A percentile compares a stretch with the other conserved stretches of the same genome.
Evolutionary conservation across 352 stramenopile genomes (phyloP).

Genomic region (Peronospora tabacina): DNA sequence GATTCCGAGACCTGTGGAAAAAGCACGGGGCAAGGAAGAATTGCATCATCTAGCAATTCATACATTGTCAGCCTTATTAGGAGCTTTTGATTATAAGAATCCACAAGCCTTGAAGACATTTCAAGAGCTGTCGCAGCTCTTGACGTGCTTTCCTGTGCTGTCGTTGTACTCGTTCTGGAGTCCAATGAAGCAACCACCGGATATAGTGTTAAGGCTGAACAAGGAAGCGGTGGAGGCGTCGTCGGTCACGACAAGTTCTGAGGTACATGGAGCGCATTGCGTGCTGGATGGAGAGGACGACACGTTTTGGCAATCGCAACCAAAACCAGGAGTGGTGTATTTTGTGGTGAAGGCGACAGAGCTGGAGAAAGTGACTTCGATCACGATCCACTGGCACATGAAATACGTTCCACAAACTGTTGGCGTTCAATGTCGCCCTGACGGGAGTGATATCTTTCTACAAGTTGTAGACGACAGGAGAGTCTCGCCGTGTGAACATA

Average conservation of each 20-base stretch:
- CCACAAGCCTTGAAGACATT: constrained; percentile 50
- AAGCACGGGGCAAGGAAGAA: constrained; percentile 39
- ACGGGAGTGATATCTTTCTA: constrained; percentile 34
- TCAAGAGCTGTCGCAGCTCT: constrained; percentile 65
- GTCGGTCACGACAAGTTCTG: constrained; percentile 42
- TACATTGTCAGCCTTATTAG: constrained; percentile 59
- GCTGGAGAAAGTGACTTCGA: constrained; percentile 44
- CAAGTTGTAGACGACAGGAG: constrained; percentile 30
- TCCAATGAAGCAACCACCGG: constrained; percentile 50
- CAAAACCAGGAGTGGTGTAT: constrained; percentile 38
- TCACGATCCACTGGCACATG: constrained; percentile 63
- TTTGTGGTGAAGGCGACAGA: constrained; percentile 39
- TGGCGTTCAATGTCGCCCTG: constrained; percentile 42
- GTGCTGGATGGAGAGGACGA: constrained; percentile 46
- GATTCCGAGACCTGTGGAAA: constrained; percentile 29
- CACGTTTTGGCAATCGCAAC: constrained; percentile 76
- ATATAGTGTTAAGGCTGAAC: constrained; percentile 40
- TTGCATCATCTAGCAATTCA: constrained; percentile 81
- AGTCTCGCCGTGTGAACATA: constrained; percentile 16
- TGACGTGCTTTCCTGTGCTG: constrained; percentile 65
- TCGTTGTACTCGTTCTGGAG: constrained; percentile 85
- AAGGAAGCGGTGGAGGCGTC: constrained; percentile 48
- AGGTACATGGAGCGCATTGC: constrained; percentile 36
- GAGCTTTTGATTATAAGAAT: constrained; percentile 63
- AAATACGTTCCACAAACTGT: constrained; percentile 54